Evolutionary conservation across 805 yeast genomes (phyloP).

Genomic region (Candida montana): DNA sequence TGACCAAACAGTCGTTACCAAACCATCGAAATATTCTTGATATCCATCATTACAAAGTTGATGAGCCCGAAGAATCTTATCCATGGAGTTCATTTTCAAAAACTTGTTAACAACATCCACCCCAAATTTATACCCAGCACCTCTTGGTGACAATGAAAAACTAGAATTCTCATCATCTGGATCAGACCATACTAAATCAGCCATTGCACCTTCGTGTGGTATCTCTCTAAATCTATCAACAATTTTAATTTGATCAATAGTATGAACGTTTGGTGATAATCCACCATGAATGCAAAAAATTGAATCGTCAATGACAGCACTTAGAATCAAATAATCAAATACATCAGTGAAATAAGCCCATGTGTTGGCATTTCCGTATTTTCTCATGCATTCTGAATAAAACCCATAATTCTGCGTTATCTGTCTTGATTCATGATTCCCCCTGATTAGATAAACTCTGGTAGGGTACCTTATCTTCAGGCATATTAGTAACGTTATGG

Average conservation of each 20-base stretch:
- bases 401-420: conserved; percentile 97
- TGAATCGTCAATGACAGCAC: conserved; percentile 85
- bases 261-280: conserved; percentile 88
- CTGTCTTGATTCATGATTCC: conserved; percentile 95
- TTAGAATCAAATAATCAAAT: conserved; percentile 84
- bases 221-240: conserved; percentile 91
- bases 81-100: conserved; percentile 68
- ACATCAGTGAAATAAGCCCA: conserved; percentile 90
- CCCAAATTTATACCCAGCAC: conserved; percentile 98
- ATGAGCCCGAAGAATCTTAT: conserved; percentile 86
- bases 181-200: conserved; percentile 97
- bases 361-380: conserved; percentile 74
- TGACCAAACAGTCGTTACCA: conserved; percentile 95
- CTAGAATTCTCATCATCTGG: conserved; percentile 80
- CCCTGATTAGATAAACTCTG: conserved; percentile 77
- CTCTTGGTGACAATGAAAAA: conserved; percentile 87
- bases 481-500: conserved; percentile 77
- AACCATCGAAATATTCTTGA: conserved; percentile 84
- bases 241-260: conserved; percentile 84
- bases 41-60: conserved; percentile 96
- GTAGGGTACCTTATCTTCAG: conserved; percentile 84
- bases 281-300: conserved; percentile 98
- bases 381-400: conserved; percentile 87
- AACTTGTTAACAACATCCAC: conserved; percentile 85
- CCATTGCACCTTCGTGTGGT: conserved; percentile 99